These are phyloP conservation scores for Aureobasidium pullulans DNA, from an alignment of 2,329 filamentous ascomycete genomes.

Conservation along the genomic window DNA sequence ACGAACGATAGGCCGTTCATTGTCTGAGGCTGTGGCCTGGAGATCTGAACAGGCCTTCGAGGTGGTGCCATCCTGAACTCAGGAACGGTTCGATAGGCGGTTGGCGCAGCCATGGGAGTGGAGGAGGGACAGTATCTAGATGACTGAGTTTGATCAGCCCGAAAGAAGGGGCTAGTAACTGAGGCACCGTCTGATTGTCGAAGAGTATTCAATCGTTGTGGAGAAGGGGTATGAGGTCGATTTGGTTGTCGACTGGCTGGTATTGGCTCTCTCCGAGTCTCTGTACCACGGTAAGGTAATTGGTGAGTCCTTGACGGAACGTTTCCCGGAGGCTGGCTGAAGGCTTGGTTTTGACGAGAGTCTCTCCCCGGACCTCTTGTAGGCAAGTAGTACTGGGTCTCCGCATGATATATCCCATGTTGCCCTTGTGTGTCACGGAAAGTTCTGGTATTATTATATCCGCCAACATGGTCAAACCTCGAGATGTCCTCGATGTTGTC, in stretches of 20 bases:
- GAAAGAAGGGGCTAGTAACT: slow-evolving; percentile 2
- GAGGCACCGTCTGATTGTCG: not conserved
- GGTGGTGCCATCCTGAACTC: not conserved
- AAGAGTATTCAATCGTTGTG: not conserved
- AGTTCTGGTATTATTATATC: no score
- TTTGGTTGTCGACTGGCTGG: not conserved
- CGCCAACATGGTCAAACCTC: not conserved
- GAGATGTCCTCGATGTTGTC: not conserved
- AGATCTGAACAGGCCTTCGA: not conserved
- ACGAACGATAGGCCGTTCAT: slow-evolving; percentile 32
- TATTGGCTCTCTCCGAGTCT: not conserved
- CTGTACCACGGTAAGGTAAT: not conserved
- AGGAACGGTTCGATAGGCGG: not conserved
- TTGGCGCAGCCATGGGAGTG: not conserved
- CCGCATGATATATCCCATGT: not conserved
- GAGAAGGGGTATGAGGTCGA: not conserved
- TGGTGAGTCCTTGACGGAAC: not conserved
- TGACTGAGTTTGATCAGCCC: not conserved
- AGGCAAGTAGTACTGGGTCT: not conserved
- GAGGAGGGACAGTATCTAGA: not conserved
- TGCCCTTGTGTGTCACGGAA: not conserved
- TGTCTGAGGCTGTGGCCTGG: slow-evolving; percentile 15
- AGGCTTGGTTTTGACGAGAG: not conserved
- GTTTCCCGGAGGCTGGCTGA: not conserved
- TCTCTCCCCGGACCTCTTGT: not conserved